Evolutionary conservation across 768 basidiomycete species (phyloP).

Genomic region (Inosperma sp.): DNA sequence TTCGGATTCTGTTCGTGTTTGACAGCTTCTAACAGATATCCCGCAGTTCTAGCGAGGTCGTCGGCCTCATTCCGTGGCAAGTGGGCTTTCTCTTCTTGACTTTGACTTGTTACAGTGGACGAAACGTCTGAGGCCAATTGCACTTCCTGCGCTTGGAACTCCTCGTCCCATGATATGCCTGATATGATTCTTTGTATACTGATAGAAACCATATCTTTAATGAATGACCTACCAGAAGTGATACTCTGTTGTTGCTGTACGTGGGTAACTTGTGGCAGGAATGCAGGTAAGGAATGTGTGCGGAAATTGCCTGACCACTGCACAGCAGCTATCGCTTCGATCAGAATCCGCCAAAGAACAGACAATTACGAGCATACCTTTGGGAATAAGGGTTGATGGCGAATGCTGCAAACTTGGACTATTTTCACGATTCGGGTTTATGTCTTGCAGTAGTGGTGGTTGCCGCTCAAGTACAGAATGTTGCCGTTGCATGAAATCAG

Average conservation of each 20-base stretch:
- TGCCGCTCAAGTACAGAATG: constrained; percentile 12
- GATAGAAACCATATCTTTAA: neutral
- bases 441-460: neutral
- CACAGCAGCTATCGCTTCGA: neutral
- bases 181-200: neutral
- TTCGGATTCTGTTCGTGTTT: constrained; percentile 75
- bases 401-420: neutral
- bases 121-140: constrained; percentile 26
- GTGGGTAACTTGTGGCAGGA: constrained; percentile 27
- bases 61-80: constrained; percentile 42
- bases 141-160: constrained; percentile 56
- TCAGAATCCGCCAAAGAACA: neutral
- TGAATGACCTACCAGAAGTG: constrained; percentile 39
- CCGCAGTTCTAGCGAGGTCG: constrained; percentile 78
- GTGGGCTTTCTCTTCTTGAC: constrained; percentile 22
- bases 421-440: neutral
- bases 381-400: neutral
- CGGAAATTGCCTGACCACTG: constrained; percentile 29
- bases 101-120: constrained; percentile 11
- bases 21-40: constrained; percentile 70
- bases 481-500: constrained; percentile 51
- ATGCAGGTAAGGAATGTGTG: constrained; percentile 37
- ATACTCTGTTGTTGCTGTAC: constrained; percentile 27
- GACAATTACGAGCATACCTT: neutral
- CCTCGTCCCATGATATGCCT: constrained; percentile 60